Base-by-base conservation (phyloP, 148 eudicot genomes). In the Rhododendron ovatum region DNA sequence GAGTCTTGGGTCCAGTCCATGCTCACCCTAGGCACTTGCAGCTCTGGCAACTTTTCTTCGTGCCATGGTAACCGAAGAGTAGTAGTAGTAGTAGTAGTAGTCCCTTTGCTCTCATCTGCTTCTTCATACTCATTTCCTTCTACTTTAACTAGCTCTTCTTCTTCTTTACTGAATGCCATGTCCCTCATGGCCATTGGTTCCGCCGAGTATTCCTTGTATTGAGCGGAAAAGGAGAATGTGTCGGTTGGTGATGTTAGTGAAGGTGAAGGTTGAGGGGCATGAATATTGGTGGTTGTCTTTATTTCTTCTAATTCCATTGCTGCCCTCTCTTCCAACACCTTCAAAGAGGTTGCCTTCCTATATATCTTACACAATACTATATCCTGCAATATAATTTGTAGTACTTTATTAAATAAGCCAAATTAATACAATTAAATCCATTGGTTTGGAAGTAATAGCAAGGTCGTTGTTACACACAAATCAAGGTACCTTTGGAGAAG, bases 361-460 rank as follows among this genome's bases (percentile, higher is more conserved):
- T 96, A 96, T 89, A 96, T 90, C 87, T 96, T 96, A 87, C 99
- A 95, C 87, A 96, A 81, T 79, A 96, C 99, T 84, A 93, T 91
- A 77, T 96, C 98, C 98, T 96, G 93, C 93, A 88, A 71, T 67
- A 67, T 12, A 63, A 28, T 67, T 67, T 67, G 45, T 33, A 3
- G 12, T 26, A 67, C 43, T 30, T 74, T 0, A 74, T 35, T 14
- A 33, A 74, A 74, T 67, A 3, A 71, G 20, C 35, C 76, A 71
- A 28, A 71, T 33, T n/a, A n/a, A 65, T 65, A 65, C 71, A 65
- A n/a, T n/a, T 71, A 71, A 11, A 33, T 33, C 39, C 22, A 28
- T 28, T 69, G 75, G 37, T 1, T 30, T 69, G 75, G 75, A 69
- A 69, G 18, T 30, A 30, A 30, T 28, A 28, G 37, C 17, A 69